Percentiles rank a stretch among this genome's conserved stretches.
Evolutionary conservation across 2,329 filamentous ascomycete genomes (phyloP).

Genomic region (Capronia coronata): DNA sequence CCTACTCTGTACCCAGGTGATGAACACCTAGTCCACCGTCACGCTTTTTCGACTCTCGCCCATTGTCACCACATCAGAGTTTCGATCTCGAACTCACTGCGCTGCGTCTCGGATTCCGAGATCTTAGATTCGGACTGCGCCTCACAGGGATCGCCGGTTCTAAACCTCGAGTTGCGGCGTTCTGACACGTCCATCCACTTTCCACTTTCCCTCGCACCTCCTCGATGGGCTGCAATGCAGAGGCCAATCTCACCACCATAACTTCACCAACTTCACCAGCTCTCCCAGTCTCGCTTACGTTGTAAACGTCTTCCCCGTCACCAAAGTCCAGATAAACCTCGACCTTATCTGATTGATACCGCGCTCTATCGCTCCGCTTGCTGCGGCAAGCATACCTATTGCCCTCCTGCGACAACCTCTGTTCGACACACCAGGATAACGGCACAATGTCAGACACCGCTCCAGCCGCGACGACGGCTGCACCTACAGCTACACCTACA

Average conservation of each 20-base stretch:
- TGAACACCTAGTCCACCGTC: too few relatives aligned
- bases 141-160: background rate
- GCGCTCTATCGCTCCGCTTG: constrained; percentile 2
- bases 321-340: background rate
- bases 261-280: background rate
- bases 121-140: background rate
- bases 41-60: too few relatives aligned
- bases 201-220: constrained; percentile 12
- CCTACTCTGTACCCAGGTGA: too few relatives aligned
- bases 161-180: constrained; percentile 1
- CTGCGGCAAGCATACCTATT: constrained; percentile 5
- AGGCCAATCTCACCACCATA: background rate
- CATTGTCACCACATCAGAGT: background rate
- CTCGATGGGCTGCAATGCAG: background rate
- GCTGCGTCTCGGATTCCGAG: background rate
- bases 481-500: background rate
- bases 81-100: background rate
- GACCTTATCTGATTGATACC: background rate
- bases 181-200: constrained; percentile 17
- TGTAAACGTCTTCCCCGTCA: background rate
- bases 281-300: background rate
- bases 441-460: constrained; percentile 2
- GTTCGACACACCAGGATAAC: background rate
- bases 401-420: background rate
- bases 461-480: background rate